Evolutionary conservation across 495 filamentous ascomycete species (phyloP), one percentile per base, ranked within the genome.

Genomic region (Amniculicola lignicola): DNA sequence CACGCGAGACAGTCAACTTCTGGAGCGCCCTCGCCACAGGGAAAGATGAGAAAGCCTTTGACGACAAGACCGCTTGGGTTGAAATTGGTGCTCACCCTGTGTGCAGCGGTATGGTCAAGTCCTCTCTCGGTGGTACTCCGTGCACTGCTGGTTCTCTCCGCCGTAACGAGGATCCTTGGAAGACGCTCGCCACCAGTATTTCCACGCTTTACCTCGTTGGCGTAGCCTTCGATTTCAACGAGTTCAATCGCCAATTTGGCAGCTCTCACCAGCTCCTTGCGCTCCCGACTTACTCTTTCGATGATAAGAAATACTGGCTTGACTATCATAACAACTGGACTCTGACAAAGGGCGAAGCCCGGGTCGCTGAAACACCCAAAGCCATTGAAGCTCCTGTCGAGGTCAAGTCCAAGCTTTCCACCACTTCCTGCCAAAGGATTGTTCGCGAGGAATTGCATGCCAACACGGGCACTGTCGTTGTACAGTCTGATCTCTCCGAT

Each of bases 251-350:
- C 41, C 70, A 73, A 40, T 79, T 72, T 65, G 68, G 71, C 44
- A 51, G 62, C 27, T 65, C 70, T 36, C 74, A 76, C 19, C 56
- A 65, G 44, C 54, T 79, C 1, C 53, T 74, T 7, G 58, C 67
- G 10, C 64, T 79, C 5, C 77, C 77, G 6, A 73, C 75, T 0
- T 79, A 79, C 46, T 63, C 61, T 1, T 79, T 76, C 43, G 76
- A 79, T 49, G 62, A 72, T 27, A 77, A 79, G 69, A 75, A 66
- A 39, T 78, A 78, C 57, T 79, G 76, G 76, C 67, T 79, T 16
- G 70, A 77, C 50, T 75, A 77, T 54, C 64, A 67, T 59, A 74
- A 76, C 56, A 72, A 77, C 63, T 77, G 75, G 75, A 69, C 67
- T 49, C 64, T 77, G n/a, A 74, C 66, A 27, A 77, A 77, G 61